Base-by-base conservation (phyloP, 2,329 filamentous ascomycete species). In the Teratosphaeria viscida region DNA sequence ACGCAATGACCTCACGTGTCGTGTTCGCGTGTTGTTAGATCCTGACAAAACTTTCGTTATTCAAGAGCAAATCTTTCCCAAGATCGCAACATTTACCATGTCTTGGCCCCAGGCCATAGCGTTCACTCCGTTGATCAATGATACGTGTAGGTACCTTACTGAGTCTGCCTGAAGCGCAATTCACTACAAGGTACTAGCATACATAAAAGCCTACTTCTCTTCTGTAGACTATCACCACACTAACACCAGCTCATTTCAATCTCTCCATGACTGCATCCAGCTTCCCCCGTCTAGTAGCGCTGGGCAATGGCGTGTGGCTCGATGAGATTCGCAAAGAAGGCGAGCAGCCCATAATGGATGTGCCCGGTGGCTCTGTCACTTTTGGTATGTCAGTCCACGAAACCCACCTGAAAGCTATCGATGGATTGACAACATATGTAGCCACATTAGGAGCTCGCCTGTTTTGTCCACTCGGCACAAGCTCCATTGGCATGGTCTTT, bases 231-330 rank as follows among this genome's bases (percentile, higher is more conserved):
- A 11, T n/a, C 43, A 49, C 1, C 6, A 19, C 19, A 49, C 43
- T 49, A n/a, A 49, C 43, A 49, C 26, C n/a, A 19, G 16, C 43
- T 49, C 5, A 8, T 2, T n/a, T n/a, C n/a, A 5, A 19, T 49
- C n/a, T 19, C 10, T 19, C 10, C 16, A 49, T 49, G 43, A n/a
- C 43, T 19, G 43, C n/a, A 19, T 16, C 43, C 7, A 23, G 6
- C 43, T 49, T 23, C 23, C 43, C 43, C 8, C n/a, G 43, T 23
- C 43, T 49, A 23, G 55, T 62, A 8, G 56, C 61, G 23, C 57
- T 63, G 3, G 61, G 61, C 29, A 63, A 61, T 14, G 68, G 68
- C n/a, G 64, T 69, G 14, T 70, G 68, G 68, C 64, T 70, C 0
- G 68, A 70, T 55, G 67, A 68, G 52, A 69, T 70, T 10, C 61